phyloP scores from a whole-genome alignment of 805 yeast species.

The Candida saitoana region DNA sequence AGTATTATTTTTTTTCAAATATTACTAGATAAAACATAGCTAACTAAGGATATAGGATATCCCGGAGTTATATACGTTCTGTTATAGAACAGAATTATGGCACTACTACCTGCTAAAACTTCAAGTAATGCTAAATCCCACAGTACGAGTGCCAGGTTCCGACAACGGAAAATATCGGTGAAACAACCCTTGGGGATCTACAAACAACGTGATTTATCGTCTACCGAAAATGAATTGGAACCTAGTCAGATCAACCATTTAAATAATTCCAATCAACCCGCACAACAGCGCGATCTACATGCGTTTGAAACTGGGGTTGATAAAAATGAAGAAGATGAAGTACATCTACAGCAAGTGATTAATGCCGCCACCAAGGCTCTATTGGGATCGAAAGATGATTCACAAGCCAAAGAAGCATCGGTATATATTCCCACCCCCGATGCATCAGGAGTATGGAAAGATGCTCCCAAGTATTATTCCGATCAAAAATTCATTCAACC shows the following conservation, averaged over 20 bases:
- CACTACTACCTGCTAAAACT: constrained; percentile 37
- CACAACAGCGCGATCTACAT: constrained; percentile 79
- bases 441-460: constrained; percentile 80
- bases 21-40: no score
- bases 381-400: constrained; percentile 21
- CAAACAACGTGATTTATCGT: constrained; percentile 76
- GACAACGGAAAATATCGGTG: constrained; percentile 92
- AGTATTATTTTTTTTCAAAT: no score
- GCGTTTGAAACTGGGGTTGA: constrained; percentile 97
- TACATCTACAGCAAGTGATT: constrained; percentile 88
- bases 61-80: no score
- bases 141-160: constrained; percentile 66
- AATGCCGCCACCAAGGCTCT: constrained; percentile 71
- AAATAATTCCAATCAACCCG: constrained; percentile 44
- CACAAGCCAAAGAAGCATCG: constrained; percentile 18
- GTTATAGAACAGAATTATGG: constrained; percentile 25
- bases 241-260: constrained; percentile 41
- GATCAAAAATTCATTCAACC: constrained; percentile 65
- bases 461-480: constrained; percentile 66
- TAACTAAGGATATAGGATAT: no score
- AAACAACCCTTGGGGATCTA: constrained; percentile 80
- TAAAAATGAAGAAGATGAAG: constrained; percentile 95
- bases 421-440: constrained; percentile 96
- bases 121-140: constrained; percentile 19
- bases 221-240: constrained; percentile 53